Evolutionary conservation across 805 yeast species (phyloP), one percentile per base, ranked within the genome.

Genomic region (Lipomyces kockii): DNA sequence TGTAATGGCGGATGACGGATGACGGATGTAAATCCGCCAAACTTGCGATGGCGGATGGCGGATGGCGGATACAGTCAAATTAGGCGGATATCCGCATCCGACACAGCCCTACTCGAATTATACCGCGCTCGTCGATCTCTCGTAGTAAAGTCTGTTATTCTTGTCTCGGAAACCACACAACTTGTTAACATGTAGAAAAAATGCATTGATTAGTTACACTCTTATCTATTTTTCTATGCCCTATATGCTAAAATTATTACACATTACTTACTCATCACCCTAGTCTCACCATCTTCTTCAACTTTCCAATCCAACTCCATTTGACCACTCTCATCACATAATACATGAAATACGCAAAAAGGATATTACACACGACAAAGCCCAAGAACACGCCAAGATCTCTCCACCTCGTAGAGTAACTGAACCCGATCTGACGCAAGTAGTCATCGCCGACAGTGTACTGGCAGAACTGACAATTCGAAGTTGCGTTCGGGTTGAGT

Each of bases 381-480:
- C 82, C 82, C 66, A 83, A 75, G 72, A 83, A 83, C 46, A 87
- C 81, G 72, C 89, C 91, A 74, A 81, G 81, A 75, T 87, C 81
- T 78, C 89, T 82, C 88, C 89, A 85, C 72, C 80, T 78, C 64
- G 79, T 70, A 59, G 66, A 49, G 61, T 76, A 77, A 22, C 71
- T 60, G 6, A 79, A 71, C 14, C 68, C 70, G 29, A 81, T 71
- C 0, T 75, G 68, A 0, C 69, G 78, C 78, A 91, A 84, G 77
- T 81, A 91, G 3, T 79, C 82, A 76, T 90, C 86, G 32, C 94
- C 89, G 27, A 77, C 73, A 20, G 78, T 71, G 73, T 85, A 80
- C 43, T 86, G 79, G 79, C 97, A 91, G 79, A 80, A 89, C 9
- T 78, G 71, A 80, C 97, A 91, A 8, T 74, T 66, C 0, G 78